Percentiles rank a stretch among this genome's conserved stretches.
phyloP scores from a whole-genome alignment of 1,139 yeast genomes.

The Magnusiomyces sp. region DNA sequence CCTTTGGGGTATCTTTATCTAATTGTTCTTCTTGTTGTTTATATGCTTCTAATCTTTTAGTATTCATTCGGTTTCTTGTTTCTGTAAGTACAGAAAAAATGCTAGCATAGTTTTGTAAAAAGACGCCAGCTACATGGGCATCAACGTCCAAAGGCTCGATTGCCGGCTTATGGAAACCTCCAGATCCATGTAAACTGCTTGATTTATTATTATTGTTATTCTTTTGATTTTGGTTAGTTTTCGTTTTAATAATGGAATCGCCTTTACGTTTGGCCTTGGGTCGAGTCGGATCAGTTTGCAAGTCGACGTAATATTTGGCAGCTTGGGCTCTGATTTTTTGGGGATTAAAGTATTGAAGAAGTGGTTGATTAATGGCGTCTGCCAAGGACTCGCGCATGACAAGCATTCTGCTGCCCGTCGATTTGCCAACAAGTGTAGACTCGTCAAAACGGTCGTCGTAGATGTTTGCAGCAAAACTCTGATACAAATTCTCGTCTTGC shows the following conservation, averaged over 20 bases:
- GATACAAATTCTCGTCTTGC: no score
- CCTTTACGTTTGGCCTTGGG: background rate
- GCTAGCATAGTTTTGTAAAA: slow-evolving; percentile 76
- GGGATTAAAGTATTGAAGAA: slow-evolving; percentile 19
- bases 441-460: slow-evolving; percentile 6
- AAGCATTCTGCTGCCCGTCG: slow-evolving; percentile 10
- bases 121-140: slow-evolving; percentile 74
- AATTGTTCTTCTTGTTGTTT: no score
- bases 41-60: slow-evolving; percentile 4
- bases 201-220: background rate
- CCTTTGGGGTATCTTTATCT: background rate
- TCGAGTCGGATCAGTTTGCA: slow-evolving; percentile 13
- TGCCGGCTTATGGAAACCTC: slow-evolving; percentile 27
- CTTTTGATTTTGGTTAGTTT: background rate
- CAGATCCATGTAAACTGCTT: slow-evolving; percentile 4
- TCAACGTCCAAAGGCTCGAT: slow-evolving; percentile 57
- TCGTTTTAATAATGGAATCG: background rate
- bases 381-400: slow-evolving; percentile 18
- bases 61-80: slow-evolving; percentile 45
- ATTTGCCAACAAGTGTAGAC: slow-evolving; percentile 10
- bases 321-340: slow-evolving; percentile 24
- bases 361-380: slow-evolving; percentile 17
- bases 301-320: slow-evolving; percentile 21
- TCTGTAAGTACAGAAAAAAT: slow-evolving; percentile 60
- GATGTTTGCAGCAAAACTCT: background rate